Conservation (phyloP, 1,139 yeast genomes). For the Candida frijolesensis region DNA sequence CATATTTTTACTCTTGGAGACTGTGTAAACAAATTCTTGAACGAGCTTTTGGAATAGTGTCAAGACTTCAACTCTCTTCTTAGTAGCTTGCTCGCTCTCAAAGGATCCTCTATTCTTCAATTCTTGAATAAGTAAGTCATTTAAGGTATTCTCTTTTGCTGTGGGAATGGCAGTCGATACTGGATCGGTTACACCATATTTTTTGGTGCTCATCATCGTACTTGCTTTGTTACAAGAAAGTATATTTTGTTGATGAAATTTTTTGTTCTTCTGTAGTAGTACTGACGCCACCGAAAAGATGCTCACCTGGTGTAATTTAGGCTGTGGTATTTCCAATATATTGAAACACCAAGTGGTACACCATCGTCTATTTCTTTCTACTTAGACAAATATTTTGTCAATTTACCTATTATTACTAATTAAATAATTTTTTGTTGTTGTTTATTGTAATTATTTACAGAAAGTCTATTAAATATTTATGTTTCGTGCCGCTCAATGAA, state of each 20-base stretch:
- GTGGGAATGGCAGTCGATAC: slow-evolving; percentile 85
- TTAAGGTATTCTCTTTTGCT: slow-evolving; percentile 71
- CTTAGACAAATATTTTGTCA: too few relatives aligned
- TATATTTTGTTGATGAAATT: neutral
- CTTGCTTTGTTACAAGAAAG: neutral
- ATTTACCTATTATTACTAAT: too few relatives aligned
- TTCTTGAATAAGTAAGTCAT: slow-evolving; percentile 76
- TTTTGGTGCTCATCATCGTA: slow-evolving; percentile 20
- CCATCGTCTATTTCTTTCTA: too few relatives aligned
- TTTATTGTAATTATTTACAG: neutral
- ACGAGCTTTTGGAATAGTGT: slow-evolving; percentile 68
- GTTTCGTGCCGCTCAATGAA: neutral
- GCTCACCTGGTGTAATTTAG: too few relatives aligned
- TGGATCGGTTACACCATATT: slow-evolving; percentile 88
- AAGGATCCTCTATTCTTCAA: slow-evolving; percentile 85
- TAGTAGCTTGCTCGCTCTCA: slow-evolving; percentile 81
- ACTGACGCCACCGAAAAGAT: neutral
- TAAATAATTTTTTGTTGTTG: too few relatives aligned
- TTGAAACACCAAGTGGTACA: too few relatives aligned
- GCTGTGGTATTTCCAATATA: too few relatives aligned
- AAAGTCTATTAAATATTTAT: neutral
- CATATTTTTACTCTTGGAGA: slow-evolving; percentile 83
- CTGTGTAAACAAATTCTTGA: slow-evolving; percentile 79
- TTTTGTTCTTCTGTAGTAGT: neutral
- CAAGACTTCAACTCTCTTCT: slow-evolving; percentile 75